Base-by-base conservation (phyloP, 805 yeast genomes). In the Saturnispora quitensis region DNA sequence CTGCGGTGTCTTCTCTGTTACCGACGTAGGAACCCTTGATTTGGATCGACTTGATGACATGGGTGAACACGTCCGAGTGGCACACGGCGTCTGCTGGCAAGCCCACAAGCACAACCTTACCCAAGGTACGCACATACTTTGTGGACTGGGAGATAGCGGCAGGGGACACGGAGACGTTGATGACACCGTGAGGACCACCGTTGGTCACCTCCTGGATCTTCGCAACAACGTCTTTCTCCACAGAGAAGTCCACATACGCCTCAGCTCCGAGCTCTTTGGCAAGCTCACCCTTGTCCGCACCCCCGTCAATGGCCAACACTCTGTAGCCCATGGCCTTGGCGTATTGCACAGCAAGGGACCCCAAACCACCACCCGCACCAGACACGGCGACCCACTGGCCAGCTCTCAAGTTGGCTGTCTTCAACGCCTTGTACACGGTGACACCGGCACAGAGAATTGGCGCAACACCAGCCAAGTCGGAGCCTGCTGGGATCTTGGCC, bases 371-470 rank as follows among this genome's bases (percentile, higher is more conserved):
- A 67, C 81, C 87, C 53, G 89, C 89, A 71, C 90, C 90, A 48
- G 89, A 80, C 55, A 85, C 74, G 53, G 81, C 80, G 58, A 83
- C 85, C 87, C 87, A 84, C 68, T 85, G 81, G 64, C 91, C 90
- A n/a, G 89, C 65, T 43, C 89, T 66, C 63, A 83, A 72, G 53
- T 77, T 78, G 51, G 95, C 86, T 43, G 87, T 84, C 76, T 86
- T 86, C 66, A 87, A 74, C 44, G 95, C 96, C 76, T 86, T 87
- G 82, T 87, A 87, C 53, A 86, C 95, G 40, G 96, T 87, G 68
- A 87, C 81, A 70, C 96, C 96, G 36, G 95, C 96, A 73, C 96
- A 87, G 63, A 88, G 77, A 65, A 87, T 81, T 61, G 96, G 95
- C 10, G 95, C 82, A 56, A 81, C 77, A 57, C 73, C 75, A 51